These are phyloP conservation scores for Boletus reticulatus DNA, from an alignment of 768 basidiomycete genomes.

Conservation along the genomic window DNA sequence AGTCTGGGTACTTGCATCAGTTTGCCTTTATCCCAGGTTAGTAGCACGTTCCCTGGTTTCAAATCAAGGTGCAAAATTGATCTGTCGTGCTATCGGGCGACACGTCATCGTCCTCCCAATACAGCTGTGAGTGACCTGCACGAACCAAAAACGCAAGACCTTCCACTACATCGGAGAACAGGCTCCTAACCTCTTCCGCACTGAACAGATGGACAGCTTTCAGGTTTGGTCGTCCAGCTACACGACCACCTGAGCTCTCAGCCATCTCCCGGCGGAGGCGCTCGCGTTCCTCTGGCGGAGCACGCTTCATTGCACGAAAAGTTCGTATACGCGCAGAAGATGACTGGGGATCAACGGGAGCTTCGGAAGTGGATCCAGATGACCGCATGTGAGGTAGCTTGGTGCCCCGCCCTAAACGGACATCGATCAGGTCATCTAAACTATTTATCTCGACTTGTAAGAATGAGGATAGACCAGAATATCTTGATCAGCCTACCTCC, in stretches of 20 bases:
- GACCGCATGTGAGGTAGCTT: conserved; percentile 42
- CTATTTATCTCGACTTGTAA: conserved; percentile 31
- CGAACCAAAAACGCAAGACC: conserved; percentile 84
- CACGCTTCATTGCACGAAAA: conserved; percentile 67
- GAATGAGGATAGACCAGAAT: not conserved
- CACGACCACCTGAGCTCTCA: conserved; percentile 25
- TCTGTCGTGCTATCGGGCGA: conserved; percentile 58
- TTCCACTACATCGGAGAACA: conserved; percentile 84
- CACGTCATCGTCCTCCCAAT: conserved; percentile 3
- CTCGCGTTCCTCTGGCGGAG: conserved; percentile 61
- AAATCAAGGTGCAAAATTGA: conserved; percentile 91
- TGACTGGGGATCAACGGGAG: conserved; percentile 42
- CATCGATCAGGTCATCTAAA: conserved; percentile 83
- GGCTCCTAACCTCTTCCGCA: conserved; percentile 74
- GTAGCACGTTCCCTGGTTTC: conserved; percentile 90
- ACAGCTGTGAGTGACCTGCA: not conserved
- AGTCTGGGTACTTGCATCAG: conserved; percentile 56
- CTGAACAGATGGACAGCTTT: conserved; percentile 83
- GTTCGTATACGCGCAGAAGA: conserved; percentile 74
- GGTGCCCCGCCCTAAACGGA: conserved; percentile 63
- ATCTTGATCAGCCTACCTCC: conserved; percentile 42
- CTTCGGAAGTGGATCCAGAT: conserved; percentile 16
- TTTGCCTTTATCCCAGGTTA: conserved; percentile 87
- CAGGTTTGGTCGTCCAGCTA: conserved; percentile 38
- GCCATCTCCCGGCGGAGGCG: conserved; percentile 55